Percentiles rank a stretch among this genome's conserved stretches.
phyloP scores from a whole-genome alignment of 805 yeast species.

The Ogataea trehalophila region DNA sequence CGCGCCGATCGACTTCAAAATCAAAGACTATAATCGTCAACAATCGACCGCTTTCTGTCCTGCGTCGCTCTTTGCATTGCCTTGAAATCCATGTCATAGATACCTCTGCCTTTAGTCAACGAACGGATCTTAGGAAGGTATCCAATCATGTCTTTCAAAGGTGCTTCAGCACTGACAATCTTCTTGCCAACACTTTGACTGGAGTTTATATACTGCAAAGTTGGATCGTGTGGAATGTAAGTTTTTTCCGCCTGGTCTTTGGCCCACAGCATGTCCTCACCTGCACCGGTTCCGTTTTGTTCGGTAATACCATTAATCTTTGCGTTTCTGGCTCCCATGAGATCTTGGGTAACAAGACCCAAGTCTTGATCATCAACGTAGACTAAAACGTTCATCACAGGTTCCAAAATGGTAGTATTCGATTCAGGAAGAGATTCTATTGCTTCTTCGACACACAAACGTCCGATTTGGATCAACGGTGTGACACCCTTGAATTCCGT shows the following conservation, averaged over 20 bases:
- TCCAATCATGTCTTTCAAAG: slow-evolving; percentile 87
- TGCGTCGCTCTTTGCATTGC: slow-evolving; percentile 66
- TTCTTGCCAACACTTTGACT: slow-evolving; percentile 36
- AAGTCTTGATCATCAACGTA: slow-evolving; percentile 64
- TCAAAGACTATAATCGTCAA: slow-evolving; percentile 11
- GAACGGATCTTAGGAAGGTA: slow-evolving; percentile 74
- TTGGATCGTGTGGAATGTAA: slow-evolving; percentile 76
- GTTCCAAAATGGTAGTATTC: slow-evolving; percentile 67
- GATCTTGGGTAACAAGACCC: slow-evolving; percentile 81
- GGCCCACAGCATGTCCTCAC: slow-evolving; percentile 42
- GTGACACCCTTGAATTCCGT: slow-evolving; percentile 38
- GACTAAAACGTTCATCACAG: slow-evolving; percentile 75
- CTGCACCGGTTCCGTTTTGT: slow-evolving; percentile 30
- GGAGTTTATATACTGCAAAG: slow-evolving; percentile 35
- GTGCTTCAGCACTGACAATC: slow-evolving; percentile 72
- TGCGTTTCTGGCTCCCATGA: slow-evolving; percentile 76
- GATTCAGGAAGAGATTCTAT: slow-evolving; percentile 25
- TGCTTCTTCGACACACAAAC: slow-evolving; percentile 40
- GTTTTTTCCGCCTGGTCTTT: slow-evolving; percentile 53
- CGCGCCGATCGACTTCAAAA: neutral
- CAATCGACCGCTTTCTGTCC: slow-evolving; percentile 41
- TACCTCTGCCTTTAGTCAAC: slow-evolving; percentile 84
- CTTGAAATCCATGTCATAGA: slow-evolving; percentile 69
- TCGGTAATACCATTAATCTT: slow-evolving; percentile 69
- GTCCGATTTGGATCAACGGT: slow-evolving; percentile 40